Conservation (phyloP, 1,284 basidiomycete genomes). For the Austroboletus rostrupii region DNA sequence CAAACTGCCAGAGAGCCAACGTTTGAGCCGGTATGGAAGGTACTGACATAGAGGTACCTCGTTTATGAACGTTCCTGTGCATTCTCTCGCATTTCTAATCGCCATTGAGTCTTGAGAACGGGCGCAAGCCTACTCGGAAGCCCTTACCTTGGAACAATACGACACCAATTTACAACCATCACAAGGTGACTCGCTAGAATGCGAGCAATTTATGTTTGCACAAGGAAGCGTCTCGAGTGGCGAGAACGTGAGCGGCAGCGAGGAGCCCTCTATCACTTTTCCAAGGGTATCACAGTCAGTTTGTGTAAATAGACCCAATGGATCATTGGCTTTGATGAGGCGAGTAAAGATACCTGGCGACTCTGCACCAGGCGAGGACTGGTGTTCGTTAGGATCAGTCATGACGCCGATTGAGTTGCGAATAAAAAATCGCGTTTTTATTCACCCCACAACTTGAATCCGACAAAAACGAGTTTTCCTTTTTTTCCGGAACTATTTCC, state of each 20-base stretch:
- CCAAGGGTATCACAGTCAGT: slow-evolving; percentile 22
- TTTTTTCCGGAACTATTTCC: too few relatives aligned
- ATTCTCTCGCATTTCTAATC: slow-evolving; percentile 20
- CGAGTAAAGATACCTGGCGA: slow-evolving; percentile 4
- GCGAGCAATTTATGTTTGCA: slow-evolving; percentile 22
- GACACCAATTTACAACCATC: slow-evolving; percentile 34
- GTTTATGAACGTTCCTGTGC: slow-evolving; percentile 18
- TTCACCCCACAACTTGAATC: too few relatives aligned
- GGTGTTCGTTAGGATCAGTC: not conserved
- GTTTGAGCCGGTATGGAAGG: too few relatives aligned
- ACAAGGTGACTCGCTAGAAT: slow-evolving; percentile 28
- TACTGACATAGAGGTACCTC: slow-evolving; percentile 5
- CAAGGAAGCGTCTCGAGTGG: slow-evolving; percentile 22
- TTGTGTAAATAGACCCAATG: slow-evolving; percentile 11
- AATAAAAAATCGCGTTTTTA: too few relatives aligned
- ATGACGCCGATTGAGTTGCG: slow-evolving; percentile 2
- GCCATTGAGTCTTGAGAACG: not conserved
- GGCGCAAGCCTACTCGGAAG: not conserved
- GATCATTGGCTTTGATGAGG: slow-evolving; percentile 20
- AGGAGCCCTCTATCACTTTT: slow-evolving; percentile 10
- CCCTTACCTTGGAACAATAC: slow-evolving; percentile 36
- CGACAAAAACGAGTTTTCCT: too few relatives aligned
- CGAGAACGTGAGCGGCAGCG: slow-evolving; percentile 11
- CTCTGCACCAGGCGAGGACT: slow-evolving; percentile 1
- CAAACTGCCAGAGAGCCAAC: slow-evolving; percentile 17